Evolutionary conservation across 495 filamentous ascomycete genomes (phyloP), one percentile per base, ranked within the genome.

Genomic region (Xylaria sp.): DNA sequence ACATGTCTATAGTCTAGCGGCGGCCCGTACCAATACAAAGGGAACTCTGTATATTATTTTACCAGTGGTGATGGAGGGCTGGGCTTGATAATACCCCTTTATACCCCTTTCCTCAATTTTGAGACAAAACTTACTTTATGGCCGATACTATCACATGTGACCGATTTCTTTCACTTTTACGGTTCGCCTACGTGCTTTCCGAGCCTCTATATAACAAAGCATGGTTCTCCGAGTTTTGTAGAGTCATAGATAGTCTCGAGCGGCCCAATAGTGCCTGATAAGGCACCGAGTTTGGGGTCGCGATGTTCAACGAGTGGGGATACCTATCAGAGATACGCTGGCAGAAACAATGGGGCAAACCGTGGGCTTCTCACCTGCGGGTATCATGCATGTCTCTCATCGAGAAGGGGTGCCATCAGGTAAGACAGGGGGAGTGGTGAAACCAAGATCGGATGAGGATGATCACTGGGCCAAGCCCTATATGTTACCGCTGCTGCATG

Each of bases 371-470:
- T 40, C 31, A 37, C 46, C 29, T 66, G 44, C 62, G 46, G 62
- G 46, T 46, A 31, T 29, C 24, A 44, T 66, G 62, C 46, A 31
- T 33, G 29, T 52, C 43, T 37, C 24, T 40, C 43, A 14, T 24
- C 26, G 15, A 31, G 31, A 31, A 52, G 40, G 29, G 44, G 26
- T 66, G 46, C 44, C 44, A 66, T 43, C 40, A 24, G 62, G n/a
- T n/a, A n/a, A n/a, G 62, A 52, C 21, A 35, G 62, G 29, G 62
- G 40, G 4, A 37, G 57, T 40, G 57, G 29, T 59, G 31, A 59
- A 48, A 48, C 61, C 61, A 31, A 64, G 44, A 66, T 66, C 24
- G 44, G 43, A 52, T 31, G 62, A 66, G 43, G 62, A 66, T 15
- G 43, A 52, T 66, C 62, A 52, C 61, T 31, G 26, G 61, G n/a